Evolutionary conservation across 345 rosid genomes (phyloP).

Genomic region (Euphorbia tirucalli): DNA sequence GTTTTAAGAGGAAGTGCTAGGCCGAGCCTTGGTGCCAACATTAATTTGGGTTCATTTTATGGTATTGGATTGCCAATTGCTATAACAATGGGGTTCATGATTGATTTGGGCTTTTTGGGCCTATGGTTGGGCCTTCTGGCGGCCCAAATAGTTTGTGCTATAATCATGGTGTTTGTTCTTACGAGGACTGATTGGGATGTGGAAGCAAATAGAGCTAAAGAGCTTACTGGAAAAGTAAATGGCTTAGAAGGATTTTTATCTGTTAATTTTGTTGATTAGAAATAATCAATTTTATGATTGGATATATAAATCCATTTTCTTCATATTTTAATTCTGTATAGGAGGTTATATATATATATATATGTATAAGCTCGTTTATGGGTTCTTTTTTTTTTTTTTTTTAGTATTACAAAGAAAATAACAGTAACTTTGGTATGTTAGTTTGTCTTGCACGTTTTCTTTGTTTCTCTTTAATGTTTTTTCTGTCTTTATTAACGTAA

Average conservation of each 20-base stretch:
- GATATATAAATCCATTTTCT: no score
- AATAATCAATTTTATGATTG: background rate
- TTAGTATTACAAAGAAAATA: background rate
- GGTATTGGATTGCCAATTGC: slow-evolving; percentile 52
- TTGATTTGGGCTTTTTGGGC: slow-evolving; percentile 39
- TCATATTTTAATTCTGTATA: slow-evolving; percentile 3
- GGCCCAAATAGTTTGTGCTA: slow-evolving; percentile 43
- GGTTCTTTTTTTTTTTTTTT: background rate
- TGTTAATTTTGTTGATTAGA: slow-evolving; percentile 9
- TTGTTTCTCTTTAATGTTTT: background rate
- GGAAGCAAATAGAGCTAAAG: slow-evolving; percentile 39
- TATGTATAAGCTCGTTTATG: slow-evolving; percentile 7
- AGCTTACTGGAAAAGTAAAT: slow-evolving; percentile 30
- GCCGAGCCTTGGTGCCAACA: slow-evolving; percentile 44
- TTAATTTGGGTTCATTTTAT: slow-evolving; percentile 49
- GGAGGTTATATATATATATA: background rate
- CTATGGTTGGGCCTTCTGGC: slow-evolving; percentile 47
- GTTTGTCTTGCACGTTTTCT: background rate
- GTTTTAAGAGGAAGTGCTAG: slow-evolving; percentile 53
- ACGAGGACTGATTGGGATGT: slow-evolving; percentile 42
- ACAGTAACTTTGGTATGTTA: background rate
- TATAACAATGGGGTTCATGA: slow-evolving; percentile 32
- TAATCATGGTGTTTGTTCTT: slow-evolving; percentile 29
- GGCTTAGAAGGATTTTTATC: slow-evolving; percentile 12
- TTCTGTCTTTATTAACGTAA: no score